A percentile compares a stretch with the other conserved stretches of the same genome.
These are phyloP conservation scores for Lodderomyces margitis DNA, from an alignment of 1,139 yeast genomes.

Conservation along the genomic window DNA sequence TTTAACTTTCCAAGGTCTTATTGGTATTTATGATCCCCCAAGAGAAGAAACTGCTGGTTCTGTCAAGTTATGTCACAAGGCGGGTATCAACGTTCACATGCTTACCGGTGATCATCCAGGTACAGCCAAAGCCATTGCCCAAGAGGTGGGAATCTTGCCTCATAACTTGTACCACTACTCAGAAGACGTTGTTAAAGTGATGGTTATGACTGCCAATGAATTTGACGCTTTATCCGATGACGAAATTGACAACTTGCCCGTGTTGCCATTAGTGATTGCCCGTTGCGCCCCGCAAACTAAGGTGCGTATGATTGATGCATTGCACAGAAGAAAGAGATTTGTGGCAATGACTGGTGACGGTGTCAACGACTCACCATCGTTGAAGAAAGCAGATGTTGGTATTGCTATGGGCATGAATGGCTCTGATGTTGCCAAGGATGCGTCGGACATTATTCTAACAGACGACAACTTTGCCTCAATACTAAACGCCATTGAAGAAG, in stretches of 20 bases:
- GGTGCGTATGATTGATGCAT: conserved; percentile 79
- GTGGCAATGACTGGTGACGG: conserved; percentile 92
- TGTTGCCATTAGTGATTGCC: conserved; percentile 76
- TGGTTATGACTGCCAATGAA: conserved; percentile 77
- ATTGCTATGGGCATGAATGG: conserved; percentile 49
- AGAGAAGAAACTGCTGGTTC: conserved; percentile 69
- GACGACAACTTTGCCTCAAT: conserved; percentile 53
- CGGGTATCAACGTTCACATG: conserved; percentile 84
- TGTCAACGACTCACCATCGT: conserved; percentile 79
- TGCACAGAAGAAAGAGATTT: conserved; percentile 67
- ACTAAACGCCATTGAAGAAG: conserved; percentile 66
- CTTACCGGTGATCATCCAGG: conserved; percentile 86
- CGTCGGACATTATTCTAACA: conserved; percentile 54
- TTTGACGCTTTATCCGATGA: conserved; percentile 65
- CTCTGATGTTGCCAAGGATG: conserved; percentile 59
- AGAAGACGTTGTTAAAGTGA: conserved; percentile 56
- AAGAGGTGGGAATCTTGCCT: conserved; percentile 83
- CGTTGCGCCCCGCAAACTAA: conserved; percentile 86
- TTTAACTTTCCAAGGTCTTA: conserved; percentile 62
- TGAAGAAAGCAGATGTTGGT: conserved; percentile 81
- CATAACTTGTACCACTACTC: conserved; percentile 62
- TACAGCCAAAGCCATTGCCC: conserved; percentile 80
- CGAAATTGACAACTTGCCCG: conserved; percentile 66
- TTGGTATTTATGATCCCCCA: conserved; percentile 86
- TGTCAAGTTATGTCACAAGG: conserved; percentile 66